Conservation (phyloP, 2,329 filamentous ascomycete genomes). For the Sclerotinia trifoliorum region DNA sequence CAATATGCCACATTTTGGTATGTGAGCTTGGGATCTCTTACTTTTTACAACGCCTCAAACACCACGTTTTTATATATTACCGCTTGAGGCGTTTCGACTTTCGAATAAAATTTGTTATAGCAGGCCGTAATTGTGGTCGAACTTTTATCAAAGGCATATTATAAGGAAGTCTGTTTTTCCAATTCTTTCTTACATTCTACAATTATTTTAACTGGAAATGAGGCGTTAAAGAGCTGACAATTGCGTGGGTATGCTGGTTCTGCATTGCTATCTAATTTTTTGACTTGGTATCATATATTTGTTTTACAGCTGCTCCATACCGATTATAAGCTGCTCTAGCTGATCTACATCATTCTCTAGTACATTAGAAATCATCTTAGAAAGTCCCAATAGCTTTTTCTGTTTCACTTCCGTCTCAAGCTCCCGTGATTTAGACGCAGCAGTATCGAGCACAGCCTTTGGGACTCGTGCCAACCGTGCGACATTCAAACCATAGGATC, state of each 20-base stretch:
- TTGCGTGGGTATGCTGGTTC: slow-evolving; percentile 14
- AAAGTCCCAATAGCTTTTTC: slow-evolving; percentile 52
- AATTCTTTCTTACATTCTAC: slow-evolving; percentile 15
- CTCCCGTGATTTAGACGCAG: slow-evolving; percentile 73
- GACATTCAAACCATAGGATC: slow-evolving; percentile 93
- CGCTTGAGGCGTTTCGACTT: slow-evolving; percentile 13
- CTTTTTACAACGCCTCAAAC: neutral
- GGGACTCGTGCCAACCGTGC: slow-evolving; percentile 83
- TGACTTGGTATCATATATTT: slow-evolving; percentile 30
- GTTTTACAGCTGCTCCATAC: slow-evolving; percentile 57
- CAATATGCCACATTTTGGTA: slow-evolving; percentile 25
- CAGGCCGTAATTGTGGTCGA: slow-evolving; percentile 9
- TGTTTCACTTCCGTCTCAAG: slow-evolving; percentile 71
- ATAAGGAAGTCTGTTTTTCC: neutral
- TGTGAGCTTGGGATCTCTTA: slow-evolving; percentile 23
- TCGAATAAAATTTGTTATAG: slow-evolving; percentile 15
- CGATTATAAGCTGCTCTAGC: slow-evolving; percentile 36
- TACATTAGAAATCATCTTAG: slow-evolving; percentile 35
- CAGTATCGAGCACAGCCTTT: slow-evolving; percentile 71
- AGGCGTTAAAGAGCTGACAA: slow-evolving; percentile 16
- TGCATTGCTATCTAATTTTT: slow-evolving; percentile 29
- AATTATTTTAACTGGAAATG: slow-evolving; percentile 10
- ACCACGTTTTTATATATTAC: neutral
- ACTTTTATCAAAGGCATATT: slow-evolving; percentile 15
- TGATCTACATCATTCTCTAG: slow-evolving; percentile 29